These are phyloP conservation scores for grape (Vitis vinifera) DNA, from an alignment of 164 flowering plant genomes.

Conservation along the genomic window DNA sequence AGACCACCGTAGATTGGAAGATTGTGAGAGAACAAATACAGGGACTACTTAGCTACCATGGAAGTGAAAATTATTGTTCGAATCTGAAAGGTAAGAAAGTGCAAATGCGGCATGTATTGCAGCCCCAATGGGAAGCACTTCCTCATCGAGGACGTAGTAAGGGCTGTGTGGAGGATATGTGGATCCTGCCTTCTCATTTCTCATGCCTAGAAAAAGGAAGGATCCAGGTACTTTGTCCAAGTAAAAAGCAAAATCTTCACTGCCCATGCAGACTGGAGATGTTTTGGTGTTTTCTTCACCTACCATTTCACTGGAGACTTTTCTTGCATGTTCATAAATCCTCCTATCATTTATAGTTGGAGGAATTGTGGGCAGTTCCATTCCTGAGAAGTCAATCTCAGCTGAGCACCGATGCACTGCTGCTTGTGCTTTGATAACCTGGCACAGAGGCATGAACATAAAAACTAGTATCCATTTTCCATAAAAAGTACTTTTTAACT, in stretches of 20 bases:
- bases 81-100: conserved; percentile 34
- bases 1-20: too few relatives aligned
- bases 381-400: conserved; percentile 37
- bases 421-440: conserved; percentile 58
- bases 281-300: conserved; percentile 36
- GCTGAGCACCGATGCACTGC: conserved; percentile 52
- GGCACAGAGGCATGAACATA: neutral
- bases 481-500: too few relatives aligned
- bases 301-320: conserved; percentile 29
- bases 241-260: conserved; percentile 73
- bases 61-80: neutral
- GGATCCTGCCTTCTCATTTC: conserved; percentile 45
- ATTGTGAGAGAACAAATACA: too few relatives aligned
- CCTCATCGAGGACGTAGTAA: conserved; percentile 48
- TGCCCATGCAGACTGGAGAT: conserved; percentile 44
- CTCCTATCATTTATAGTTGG: conserved; percentile 49
- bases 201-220: conserved; percentile 46
- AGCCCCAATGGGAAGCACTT: conserved; percentile 62
- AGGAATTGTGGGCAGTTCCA: conserved; percentile 44
- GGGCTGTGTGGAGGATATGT: conserved; percentile 54
- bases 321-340: conserved; percentile 32
- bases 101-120: conserved; percentile 66
- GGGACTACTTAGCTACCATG: too few relatives aligned
- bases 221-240: conserved; percentile 53
- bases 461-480: too few relatives aligned